Percentiles rank a stretch among this genome's conserved stretches.
Conservation (phyloP, 2,329 filamentous ascomycete species). For the Microdochium nivale region DNA sequence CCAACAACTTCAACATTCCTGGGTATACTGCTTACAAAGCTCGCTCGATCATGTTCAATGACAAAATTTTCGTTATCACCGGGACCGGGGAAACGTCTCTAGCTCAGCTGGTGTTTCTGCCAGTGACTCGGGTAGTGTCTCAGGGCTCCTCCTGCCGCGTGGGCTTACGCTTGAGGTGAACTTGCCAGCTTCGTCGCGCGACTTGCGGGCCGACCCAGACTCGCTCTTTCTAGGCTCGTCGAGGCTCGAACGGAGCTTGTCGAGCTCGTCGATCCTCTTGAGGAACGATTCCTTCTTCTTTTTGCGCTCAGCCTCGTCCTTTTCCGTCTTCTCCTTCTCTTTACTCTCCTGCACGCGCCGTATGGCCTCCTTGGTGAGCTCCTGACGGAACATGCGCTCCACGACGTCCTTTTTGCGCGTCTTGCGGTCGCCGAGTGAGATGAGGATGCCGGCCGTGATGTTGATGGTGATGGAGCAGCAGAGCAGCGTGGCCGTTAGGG, state of each 20-base stretch:
- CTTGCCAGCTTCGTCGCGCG: background rate
- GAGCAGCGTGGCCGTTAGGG: slow-evolving; percentile 73
- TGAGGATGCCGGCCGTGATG: slow-evolving; percentile 66
- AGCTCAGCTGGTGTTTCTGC: background rate
- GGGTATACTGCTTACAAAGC: no score
- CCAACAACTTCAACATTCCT: no score
- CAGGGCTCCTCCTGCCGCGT: background rate
- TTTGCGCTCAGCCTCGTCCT: slow-evolving; percentile 1
- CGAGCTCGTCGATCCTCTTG: background rate
- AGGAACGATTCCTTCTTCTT: background rate
- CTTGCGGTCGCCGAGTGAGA: slow-evolving; percentile 65
- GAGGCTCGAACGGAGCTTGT: background rate
- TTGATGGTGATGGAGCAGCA: slow-evolving; percentile 72
- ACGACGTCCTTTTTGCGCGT: slow-evolving; percentile 83
- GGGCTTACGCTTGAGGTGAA: background rate
- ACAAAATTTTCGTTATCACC: background rate
- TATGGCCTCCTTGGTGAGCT: slow-evolving; percentile 56
- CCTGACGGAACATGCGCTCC: slow-evolving; percentile 66
- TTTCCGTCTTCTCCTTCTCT: slow-evolving; percentile 19
- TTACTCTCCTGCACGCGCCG: slow-evolving; percentile 39
- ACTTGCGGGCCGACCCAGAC: background rate
- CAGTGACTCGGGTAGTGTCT: background rate
- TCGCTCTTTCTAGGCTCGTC: background rate
- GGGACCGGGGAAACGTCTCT: background rate
- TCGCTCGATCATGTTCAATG: no score